These are phyloP conservation scores for Lachnellula arida DNA, from an alignment of 2,329 filamentous ascomycete genomes.

Conservation along the genomic window DNA sequence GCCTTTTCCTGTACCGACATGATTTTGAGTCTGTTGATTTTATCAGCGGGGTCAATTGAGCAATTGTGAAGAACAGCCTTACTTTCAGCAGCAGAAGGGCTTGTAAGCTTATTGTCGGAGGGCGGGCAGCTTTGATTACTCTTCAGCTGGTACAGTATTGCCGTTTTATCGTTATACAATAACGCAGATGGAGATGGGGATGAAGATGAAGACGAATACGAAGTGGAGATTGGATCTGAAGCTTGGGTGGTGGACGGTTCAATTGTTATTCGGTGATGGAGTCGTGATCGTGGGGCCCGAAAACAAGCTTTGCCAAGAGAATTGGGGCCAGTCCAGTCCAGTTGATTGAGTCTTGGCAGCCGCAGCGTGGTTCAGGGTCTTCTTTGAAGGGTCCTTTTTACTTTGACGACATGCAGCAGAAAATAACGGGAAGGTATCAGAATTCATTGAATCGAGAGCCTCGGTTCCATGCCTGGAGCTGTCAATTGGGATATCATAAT, in stretches of 20 bases:
- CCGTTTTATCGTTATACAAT: too few relatives aligned
- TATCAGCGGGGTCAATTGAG: not conserved
- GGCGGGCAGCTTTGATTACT: not conserved
- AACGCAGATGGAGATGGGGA: too few relatives aligned
- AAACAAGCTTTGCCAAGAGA: not conserved
- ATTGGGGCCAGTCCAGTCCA: not conserved
- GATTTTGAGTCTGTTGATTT: not conserved
- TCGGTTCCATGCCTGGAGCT: too few relatives aligned
- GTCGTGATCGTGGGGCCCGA: not conserved
- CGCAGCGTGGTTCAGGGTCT: too few relatives aligned
- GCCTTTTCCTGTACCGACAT: conserved; percentile 16
- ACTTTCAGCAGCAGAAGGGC: not conserved
- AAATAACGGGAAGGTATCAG: too few relatives aligned
- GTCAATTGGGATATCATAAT: too few relatives aligned
- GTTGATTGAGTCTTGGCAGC: too few relatives aligned
- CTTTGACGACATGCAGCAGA: too few relatives aligned
- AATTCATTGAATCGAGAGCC: too few relatives aligned
- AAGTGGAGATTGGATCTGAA: too few relatives aligned
- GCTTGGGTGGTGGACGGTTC: not conserved
- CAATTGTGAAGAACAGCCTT: not conserved
- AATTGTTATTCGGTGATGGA: not conserved
- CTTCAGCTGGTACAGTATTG: not conserved
- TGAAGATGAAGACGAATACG: too few relatives aligned
- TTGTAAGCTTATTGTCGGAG: not conserved
- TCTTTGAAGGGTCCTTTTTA: too few relatives aligned